These are phyloP conservation scores for Stephania yunnanensis DNA, from an alignment of 164 flowering plant species.

Conservation along the genomic window DNA sequence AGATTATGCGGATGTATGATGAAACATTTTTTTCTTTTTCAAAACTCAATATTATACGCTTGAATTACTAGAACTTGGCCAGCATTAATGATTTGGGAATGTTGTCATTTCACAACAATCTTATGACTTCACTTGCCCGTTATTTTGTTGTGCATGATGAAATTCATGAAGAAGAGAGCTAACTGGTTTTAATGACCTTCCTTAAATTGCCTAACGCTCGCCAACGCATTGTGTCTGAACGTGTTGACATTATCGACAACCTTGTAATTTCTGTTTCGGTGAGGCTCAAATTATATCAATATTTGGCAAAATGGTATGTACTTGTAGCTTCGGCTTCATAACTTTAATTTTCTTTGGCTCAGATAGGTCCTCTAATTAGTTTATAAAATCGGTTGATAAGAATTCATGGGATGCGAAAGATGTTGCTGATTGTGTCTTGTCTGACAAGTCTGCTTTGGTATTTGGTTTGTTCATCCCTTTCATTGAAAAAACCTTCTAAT, in stretches of 20 bases:
- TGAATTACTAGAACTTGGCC: too few relatives aligned
- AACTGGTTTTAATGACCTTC: neutral
- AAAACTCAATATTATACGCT: neutral
- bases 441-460: slow-evolving; percentile 76
- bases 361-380: slow-evolving; percentile 90
- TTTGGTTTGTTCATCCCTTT: slow-evolving; percentile 1
- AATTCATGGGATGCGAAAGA: slow-evolving; percentile 79
- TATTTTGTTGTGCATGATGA: neutral
- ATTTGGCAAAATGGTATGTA: neutral
- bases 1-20: neutral
- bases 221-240: slow-evolving; percentile 94
- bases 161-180: neutral
- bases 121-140: slow-evolving; percentile 1
- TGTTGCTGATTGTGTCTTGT: slow-evolving; percentile 89
- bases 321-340: slow-evolving; percentile 14
- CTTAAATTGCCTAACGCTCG: slow-evolving; percentile 85
- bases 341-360: slow-evolving; percentile 31
- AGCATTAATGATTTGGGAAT: neutral
- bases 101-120: neutral
- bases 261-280: slow-evolving; percentile 89
- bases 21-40: neutral
- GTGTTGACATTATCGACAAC: slow-evolving; percentile 83
- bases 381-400: slow-evolving; percentile 71
- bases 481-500: neutral
- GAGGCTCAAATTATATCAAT: slow-evolving; percentile 19